phyloP scores from a whole-genome alignment of 2,329 filamentous ascomycete genomes.

The Diaporthe capsici region DNA sequence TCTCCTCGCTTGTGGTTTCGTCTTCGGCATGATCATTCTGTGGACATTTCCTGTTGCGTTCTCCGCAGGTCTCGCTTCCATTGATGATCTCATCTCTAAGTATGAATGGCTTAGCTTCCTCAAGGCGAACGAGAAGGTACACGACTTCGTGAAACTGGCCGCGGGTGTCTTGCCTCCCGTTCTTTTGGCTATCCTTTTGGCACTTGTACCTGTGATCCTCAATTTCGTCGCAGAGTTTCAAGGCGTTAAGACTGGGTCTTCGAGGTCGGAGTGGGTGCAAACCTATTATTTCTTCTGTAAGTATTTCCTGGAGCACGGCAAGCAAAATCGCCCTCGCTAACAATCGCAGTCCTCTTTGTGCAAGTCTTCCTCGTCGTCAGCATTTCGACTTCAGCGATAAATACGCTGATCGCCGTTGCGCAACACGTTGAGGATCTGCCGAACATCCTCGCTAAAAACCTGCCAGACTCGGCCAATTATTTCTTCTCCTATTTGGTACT shows the following conservation, averaged over 20 bases:
- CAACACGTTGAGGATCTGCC: constrained; percentile 77
- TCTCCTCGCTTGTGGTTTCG: constrained; percentile 73
- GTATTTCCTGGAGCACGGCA: neutral
- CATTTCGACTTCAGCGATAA: constrained; percentile 79
- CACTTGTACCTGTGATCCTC: constrained; percentile 86
- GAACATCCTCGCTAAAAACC: constrained; percentile 78
- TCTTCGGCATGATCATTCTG: constrained; percentile 83
- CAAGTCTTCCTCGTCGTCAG: constrained; percentile 96
- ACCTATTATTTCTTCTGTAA: constrained; percentile 86
- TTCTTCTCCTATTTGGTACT: constrained; percentile 99
- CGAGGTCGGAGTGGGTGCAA: constrained; percentile 87
- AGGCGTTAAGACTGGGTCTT: constrained; percentile 86
- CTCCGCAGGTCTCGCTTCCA: constrained; percentile 84
- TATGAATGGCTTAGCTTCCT: constrained; percentile 82
- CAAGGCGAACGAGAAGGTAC: constrained; percentile 67
- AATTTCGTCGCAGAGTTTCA: constrained; percentile 79
- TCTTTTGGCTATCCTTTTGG: constrained; percentile 82
- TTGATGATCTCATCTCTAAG: constrained; percentile 76
- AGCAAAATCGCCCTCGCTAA: neutral
- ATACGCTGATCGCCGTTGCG: constrained; percentile 70
- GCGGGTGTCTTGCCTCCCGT: constrained; percentile 89
- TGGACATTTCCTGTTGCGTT: constrained; percentile 95
- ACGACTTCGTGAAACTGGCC: constrained; percentile 74
- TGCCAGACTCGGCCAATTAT: constrained; percentile 92
- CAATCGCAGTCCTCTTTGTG: constrained; percentile 69